Base-by-base conservation (phyloP, 2,329 filamentous ascomycete species). In the Conoideocrella luteorostrata region DNA sequence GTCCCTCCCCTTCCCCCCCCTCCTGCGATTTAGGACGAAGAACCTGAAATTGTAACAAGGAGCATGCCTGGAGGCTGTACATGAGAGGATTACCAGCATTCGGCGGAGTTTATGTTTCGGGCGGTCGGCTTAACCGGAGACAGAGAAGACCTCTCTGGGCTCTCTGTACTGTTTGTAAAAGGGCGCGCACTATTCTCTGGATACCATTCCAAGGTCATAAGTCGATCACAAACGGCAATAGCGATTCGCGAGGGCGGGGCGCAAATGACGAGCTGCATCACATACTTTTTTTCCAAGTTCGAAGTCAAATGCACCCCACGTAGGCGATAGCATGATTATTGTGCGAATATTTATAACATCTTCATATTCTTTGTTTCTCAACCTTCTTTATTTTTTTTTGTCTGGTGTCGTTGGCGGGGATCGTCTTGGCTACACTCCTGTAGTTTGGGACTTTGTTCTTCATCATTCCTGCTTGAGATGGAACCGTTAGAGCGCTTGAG, bases 81-180 rank as follows among this genome's bases (percentile, higher is more conserved):
- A 52, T 46, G 52, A 52, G 48, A 51, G 53, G 41, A 50, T 38
- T 50, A 47, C 52, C 48, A 60, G 61, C 61, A 64, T 64, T 56
- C 49, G 54, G 49, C 53, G 61, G 61, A 63, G 59, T 63, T 63
- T 53, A 35, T 43, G 24, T 35, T 43, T 46, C 21, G 52, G 58
- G 52, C 50, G 53, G 53, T 42, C 43, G 50, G 53, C 52, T 52
- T 49, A 51, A 50, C 45, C 46, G 37, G 44, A 48, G 49, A 47
- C 54, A 50, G 46, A 49, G 50, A 46, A 49, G 44, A 47, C 7
- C 11, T n/a, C n/a, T 43, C 32, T 26, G 20, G 26, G 21, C 26
- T n/a, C n/a, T n/a, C n/a, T n/a, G n/a, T n/a, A 32, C 13, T 35
- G 26, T 7, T 40, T 34, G 17, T 23, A n/a, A 38, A 21, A 23